These are phyloP conservation scores for Ogataea neopini DNA, from an alignment of 805 yeast species.

Conservation along the genomic window DNA sequence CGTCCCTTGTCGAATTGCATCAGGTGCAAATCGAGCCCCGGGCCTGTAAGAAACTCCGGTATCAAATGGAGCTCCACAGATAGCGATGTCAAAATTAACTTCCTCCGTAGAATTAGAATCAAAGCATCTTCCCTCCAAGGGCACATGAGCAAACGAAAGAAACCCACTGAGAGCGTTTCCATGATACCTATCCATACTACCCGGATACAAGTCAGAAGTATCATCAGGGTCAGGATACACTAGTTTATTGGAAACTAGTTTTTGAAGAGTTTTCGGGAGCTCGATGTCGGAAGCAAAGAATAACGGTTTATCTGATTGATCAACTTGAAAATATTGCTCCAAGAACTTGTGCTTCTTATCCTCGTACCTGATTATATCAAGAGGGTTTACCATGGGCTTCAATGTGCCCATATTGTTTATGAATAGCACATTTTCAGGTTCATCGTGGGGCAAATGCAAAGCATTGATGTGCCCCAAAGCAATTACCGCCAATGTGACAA, in stretches of 20 bases:
- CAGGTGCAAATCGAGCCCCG: conserved; percentile 59
- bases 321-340: conserved; percentile 22
- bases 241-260: conserved; percentile 11
- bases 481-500: too few relatives aligned
- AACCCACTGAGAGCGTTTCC: conserved; percentile 24
- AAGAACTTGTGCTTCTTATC: conserved; percentile 20
- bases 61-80: conserved; percentile 59
- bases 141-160: conserved; percentile 22
- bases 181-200: conserved; percentile 23
- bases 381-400: background rate
- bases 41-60: conserved; percentile 55
- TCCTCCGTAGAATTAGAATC: conserved; percentile 12
- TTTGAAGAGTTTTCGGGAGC: conserved; percentile 13
- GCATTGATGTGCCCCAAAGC: background rate
- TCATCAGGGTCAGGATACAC: conserved; percentile 25
- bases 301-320: conserved; percentile 9
- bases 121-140: conserved; percentile 19
- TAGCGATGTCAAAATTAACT: conserved; percentile 44
- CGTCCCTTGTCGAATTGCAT: conserved; percentile 46
- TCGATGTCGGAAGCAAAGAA: conserved; percentile 12
- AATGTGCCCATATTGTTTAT: background rate
- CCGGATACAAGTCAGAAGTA: conserved; percentile 23
- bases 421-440: background rate
- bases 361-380: conserved; percentile 8
- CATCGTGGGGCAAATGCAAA: background rate